A percentile compares a stretch with the other conserved stretches of the same genome.
Conservation (phyloP, 2,329 filamentous ascomycete genomes). For the Cladobotryum protrusum region DNA sequence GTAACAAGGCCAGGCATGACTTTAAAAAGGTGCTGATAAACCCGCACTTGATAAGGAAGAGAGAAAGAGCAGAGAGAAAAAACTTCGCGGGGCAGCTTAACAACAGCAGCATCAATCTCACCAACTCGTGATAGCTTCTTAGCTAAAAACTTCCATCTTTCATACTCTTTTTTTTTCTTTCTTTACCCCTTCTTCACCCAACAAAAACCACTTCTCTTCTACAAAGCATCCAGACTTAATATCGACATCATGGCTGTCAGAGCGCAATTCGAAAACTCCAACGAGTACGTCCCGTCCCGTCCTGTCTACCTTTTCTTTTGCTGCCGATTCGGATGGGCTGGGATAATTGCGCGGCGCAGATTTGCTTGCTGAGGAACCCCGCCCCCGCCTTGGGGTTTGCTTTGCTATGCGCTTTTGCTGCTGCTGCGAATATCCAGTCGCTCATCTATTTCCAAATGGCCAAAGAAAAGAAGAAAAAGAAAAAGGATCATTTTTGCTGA, state of each 20-base stretch:
- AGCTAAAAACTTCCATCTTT: background rate
- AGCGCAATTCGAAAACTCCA: constrained; percentile 82
- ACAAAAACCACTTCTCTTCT: no score
- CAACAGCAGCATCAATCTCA: background rate
- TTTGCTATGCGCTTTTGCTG: no score
- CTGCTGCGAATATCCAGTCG: no score
- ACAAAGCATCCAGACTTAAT: background rate
- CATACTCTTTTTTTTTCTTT: background rate
- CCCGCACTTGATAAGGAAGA: background rate
- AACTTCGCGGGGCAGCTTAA: background rate
- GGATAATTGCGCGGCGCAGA: no score
- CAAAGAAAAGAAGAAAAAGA: no score
- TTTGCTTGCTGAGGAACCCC: no score
- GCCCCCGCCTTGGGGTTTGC: no score
- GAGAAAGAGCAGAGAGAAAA: background rate
- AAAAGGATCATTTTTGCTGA: background rate
- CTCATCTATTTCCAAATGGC: no score
- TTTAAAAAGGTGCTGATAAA: background rate
- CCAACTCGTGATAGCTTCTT: background rate
- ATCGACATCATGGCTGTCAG: constrained; percentile 54
- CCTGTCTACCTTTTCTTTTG: background rate
- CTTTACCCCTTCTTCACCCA: background rate
- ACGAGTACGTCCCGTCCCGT: constrained; percentile 60
- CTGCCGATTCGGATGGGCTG: background rate
- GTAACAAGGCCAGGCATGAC: background rate